phyloP scores from a whole-genome alignment of 2,329 filamentous ascomycete genomes.

The Zopfia rhizophila region DNA sequence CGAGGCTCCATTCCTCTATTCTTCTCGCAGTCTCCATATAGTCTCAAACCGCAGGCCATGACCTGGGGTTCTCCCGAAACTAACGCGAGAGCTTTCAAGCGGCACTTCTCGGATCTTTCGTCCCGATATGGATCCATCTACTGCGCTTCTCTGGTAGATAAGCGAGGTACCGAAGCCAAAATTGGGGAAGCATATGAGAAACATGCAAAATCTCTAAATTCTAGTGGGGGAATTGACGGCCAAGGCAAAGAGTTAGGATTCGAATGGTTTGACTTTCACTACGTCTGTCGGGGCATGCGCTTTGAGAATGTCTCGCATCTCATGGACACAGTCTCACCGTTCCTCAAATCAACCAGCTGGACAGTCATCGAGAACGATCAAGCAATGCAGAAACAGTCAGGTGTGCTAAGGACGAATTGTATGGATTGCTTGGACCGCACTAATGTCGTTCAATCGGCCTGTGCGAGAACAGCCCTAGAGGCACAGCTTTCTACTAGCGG shows the following conservation, averaged over 20 bases:
- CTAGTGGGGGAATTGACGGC: slow-evolving; percentile 62
- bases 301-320: slow-evolving; percentile 93
- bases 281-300: slow-evolving; percentile 92
- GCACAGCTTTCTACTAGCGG: slow-evolving; percentile 79
- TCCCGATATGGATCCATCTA: slow-evolving; percentile 80
- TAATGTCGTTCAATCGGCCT: slow-evolving; percentile 94
- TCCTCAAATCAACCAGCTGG: slow-evolving; percentile 77
- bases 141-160: slow-evolving; percentile 86
- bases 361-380: slow-evolving; percentile 66
- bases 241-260: slow-evolving; percentile 68
- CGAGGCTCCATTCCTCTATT: slow-evolving; percentile 93
- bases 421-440: slow-evolving; percentile 99
- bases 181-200: slow-evolving; percentile 83
- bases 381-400: slow-evolving; percentile 67
- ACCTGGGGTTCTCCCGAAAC: slow-evolving; percentile 82
- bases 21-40: slow-evolving; percentile 94
- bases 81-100: slow-evolving; percentile 81
- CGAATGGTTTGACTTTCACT: slow-evolving; percentile 98
- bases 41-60: slow-evolving; percentile 85
- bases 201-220: slow-evolving; percentile 73
- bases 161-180: slow-evolving; percentile 81
- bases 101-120: slow-evolving; percentile 78
- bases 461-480: slow-evolving; percentile 84
- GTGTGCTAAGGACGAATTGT: slow-evolving; percentile 92
- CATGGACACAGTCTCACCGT: slow-evolving; percentile 73